These are phyloP conservation scores for Populus hybrid DNA, from an alignment of 441 rosid species.

Conservation along the genomic window DNA sequence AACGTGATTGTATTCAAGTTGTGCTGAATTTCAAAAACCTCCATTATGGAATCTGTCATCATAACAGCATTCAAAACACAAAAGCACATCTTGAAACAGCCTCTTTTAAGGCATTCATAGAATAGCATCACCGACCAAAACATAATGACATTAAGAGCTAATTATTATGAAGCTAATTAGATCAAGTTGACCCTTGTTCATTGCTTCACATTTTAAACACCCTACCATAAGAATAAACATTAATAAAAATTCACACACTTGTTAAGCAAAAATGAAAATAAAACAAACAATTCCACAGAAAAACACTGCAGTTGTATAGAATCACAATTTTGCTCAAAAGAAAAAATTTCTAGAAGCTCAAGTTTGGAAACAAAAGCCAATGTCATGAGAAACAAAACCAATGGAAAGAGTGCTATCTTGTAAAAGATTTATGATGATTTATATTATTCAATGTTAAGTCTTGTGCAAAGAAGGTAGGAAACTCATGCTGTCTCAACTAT, in stretches of 20 bases:
- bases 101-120: not conserved
- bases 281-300: conserved; percentile 4
- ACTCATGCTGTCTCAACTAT: not conserved
- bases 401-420: not conserved
- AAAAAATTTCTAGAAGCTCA: not conserved
- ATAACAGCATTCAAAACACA: not conserved
- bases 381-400: not conserved
- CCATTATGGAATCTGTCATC: not conserved
- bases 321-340: not conserved
- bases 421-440: not conserved
- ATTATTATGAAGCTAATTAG: not conserved
- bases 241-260: not conserved
- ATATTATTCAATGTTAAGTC: not conserved
- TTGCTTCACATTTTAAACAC: not conserved
- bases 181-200: not conserved
- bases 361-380: not conserved
- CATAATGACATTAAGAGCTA: not conserved
- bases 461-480: not conserved
- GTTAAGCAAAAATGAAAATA: not conserved
- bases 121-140: not conserved
- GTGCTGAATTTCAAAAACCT: not conserved
- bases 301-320: not conserved
- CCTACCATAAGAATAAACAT: not conserved
- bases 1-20: not conserved
- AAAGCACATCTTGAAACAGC: not conserved